Evolutionary conservation across 441 rosid species (phyloP).

Genomic region (Aleurites moluccanus): DNA sequence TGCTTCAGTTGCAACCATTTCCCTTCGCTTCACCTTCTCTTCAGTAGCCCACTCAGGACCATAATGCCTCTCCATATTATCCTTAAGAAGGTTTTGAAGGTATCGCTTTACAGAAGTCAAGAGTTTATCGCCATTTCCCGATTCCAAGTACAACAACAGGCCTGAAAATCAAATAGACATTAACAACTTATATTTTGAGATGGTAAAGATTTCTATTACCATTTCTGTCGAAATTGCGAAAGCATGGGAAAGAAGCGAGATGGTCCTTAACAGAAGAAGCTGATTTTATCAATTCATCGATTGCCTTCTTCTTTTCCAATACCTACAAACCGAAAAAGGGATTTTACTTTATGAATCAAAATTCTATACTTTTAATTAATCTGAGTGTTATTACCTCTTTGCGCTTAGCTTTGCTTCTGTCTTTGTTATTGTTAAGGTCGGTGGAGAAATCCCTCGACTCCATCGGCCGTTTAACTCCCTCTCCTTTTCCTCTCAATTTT

Average conservation of each 20-base stretch:
- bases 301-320: constrained; percentile 64
- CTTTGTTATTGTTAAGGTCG: background rate
- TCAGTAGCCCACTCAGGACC: constrained; percentile 71
- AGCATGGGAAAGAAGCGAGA: constrained; percentile 58
- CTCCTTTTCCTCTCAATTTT: background rate
- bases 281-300: constrained; percentile 48
- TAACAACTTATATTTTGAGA: too few species aligned
- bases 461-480: constrained; percentile 19
- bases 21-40: constrained; percentile 76
- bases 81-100: constrained; percentile 61
- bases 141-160: constrained; percentile 53
- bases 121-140: constrained; percentile 67
- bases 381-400: constrained; percentile 29
- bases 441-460: constrained; percentile 26
- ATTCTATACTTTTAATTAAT: background rate
- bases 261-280: constrained; percentile 63
- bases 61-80: constrained; percentile 72
- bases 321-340: constrained; percentile 32
- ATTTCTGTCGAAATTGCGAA: constrained; percentile 47
- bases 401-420: constrained; percentile 35
- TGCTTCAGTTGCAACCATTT: constrained; percentile 76
- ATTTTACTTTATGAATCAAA: background rate
- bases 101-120: constrained; percentile 48
- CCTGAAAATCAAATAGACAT: constrained; percentile 40
- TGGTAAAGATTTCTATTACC: too few species aligned